A percentile compares a stretch with the other conserved stretches of the same genome.
These are phyloP conservation scores for Ilyonectria destructans DNA, from an alignment of 2,329 filamentous ascomycete genomes.

Conservation along the genomic window DNA sequence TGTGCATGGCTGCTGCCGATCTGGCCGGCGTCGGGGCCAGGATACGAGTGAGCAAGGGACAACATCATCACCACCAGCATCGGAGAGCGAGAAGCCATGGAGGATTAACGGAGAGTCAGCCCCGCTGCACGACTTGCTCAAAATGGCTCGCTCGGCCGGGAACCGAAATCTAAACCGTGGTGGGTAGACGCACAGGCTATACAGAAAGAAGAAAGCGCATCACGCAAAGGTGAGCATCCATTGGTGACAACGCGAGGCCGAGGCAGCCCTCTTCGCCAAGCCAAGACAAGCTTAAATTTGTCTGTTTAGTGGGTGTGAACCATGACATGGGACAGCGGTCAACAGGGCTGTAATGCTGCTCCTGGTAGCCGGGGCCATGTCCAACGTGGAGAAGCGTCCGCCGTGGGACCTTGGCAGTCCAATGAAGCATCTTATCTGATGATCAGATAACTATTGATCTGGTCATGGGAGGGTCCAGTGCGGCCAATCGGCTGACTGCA, in stretches of 20 bases:
- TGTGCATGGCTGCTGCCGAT: too few relatives aligned
- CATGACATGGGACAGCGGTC: not conserved
- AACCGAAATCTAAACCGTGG: not conserved
- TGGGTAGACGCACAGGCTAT: not conserved
- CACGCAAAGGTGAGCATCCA: too few relatives aligned
- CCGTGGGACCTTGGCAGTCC: slow-evolving; percentile 12
- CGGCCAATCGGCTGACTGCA: slow-evolving; percentile 8
- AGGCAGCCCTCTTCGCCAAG: not conserved
- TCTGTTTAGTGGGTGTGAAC: too few relatives aligned
- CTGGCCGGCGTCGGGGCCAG: too few relatives aligned
- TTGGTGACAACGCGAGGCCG: too few relatives aligned
- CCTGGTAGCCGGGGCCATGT: too few relatives aligned
- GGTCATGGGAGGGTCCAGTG: slow-evolving; percentile 20
- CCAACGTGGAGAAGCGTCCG: not conserved
- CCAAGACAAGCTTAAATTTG: slow-evolving; percentile 1
- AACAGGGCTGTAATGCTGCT: not conserved
- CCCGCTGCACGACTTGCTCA: too few relatives aligned
- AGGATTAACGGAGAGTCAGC: not conserved
- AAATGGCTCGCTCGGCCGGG: not conserved
- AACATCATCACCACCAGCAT: not conserved
- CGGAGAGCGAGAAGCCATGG: not conserved
- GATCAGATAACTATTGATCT: slow-evolving; percentile 42
- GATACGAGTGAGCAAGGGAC: not conserved
- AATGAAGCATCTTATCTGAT: slow-evolving; percentile 44
- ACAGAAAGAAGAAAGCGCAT: too few relatives aligned